Conservation (phyloP, 345 rosid species). For the Adansonia digitata region DNA sequence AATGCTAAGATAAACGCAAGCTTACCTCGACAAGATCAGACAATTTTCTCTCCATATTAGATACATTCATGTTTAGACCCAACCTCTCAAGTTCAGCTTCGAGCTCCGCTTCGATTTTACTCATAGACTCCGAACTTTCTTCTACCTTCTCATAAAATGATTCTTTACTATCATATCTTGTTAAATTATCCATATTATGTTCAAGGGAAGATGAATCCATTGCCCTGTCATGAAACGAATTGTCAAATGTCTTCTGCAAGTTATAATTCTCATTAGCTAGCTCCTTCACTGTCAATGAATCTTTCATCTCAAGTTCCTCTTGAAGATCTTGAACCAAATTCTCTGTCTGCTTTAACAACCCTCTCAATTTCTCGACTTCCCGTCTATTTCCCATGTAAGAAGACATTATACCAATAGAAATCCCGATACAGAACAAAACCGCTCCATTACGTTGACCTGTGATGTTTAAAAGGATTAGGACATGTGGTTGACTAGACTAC, state of each 20-base stretch:
- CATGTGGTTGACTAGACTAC: not conserved
- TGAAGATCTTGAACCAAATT: constrained; percentile 70
- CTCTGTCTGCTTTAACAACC: constrained; percentile 49
- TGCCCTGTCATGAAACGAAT: constrained; percentile 22
- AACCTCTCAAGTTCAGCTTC: constrained; percentile 92
- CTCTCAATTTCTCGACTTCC: constrained; percentile 44
- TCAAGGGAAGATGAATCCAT: constrained; percentile 14
- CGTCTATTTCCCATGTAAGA: constrained; percentile 41
- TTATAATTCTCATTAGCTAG: constrained; percentile 40
- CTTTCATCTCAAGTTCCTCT: constrained; percentile 69
- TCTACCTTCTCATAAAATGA: constrained; percentile 29
- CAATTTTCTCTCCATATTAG: constrained; percentile 39
- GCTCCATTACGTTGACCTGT: constrained; percentile 45
- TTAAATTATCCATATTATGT: constrained; percentile 16
- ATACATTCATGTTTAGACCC: constrained; percentile 56
- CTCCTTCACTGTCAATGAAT: constrained; percentile 53
- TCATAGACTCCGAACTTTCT: constrained; percentile 43
- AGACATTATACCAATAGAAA: constrained; percentile 60
- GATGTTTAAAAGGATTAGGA: constrained; percentile 16
- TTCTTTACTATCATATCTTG: constrained; percentile 21
- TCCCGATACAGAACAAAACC: constrained; percentile 51
- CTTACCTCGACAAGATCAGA: constrained; percentile 53
- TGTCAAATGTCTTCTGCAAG: constrained; percentile 27
- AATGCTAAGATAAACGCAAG: not conserved
- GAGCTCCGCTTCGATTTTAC: constrained; percentile 89